Evolutionary conservation across 148 eudicot species (phyloP).

Genomic region (Silene latifolia): DNA sequence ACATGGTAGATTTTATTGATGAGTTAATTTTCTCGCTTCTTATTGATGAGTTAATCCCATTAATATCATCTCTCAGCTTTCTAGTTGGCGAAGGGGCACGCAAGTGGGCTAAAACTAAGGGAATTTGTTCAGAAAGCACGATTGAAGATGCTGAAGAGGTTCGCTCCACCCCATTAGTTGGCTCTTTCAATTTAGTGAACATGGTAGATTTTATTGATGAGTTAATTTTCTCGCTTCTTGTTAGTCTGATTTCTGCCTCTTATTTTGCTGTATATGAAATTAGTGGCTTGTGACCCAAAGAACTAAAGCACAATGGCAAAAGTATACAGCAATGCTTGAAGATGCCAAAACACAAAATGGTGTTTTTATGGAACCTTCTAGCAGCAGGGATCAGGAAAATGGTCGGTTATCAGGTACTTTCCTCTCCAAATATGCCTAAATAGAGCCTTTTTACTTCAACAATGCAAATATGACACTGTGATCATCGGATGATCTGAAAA

Average conservation of each 20-base stretch:
- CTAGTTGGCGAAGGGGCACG: constrained; percentile 92
- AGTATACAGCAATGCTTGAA: constrained; percentile 77
- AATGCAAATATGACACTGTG: not conserved
- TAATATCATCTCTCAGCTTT: constrained; percentile 49
- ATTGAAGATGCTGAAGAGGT: constrained; percentile 65
- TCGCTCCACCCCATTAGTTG: constrained; percentile 3
- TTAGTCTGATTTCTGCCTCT: constrained; percentile 2
- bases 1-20: not conserved
- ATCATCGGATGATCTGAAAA: not conserved
- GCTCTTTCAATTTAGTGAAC: not conserved
- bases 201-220: not conserved
- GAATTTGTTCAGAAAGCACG: constrained; percentile 40
- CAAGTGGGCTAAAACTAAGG: constrained; percentile 73
- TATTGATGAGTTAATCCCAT: too few relatives aligned
- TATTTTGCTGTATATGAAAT: constrained; percentile 13
- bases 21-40: not conserved
- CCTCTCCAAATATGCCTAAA: not conserved
- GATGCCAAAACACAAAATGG: constrained; percentile 40
- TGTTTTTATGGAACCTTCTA: constrained; percentile 23
- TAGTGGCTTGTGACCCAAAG: constrained; percentile 88
- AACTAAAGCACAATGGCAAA: constrained; percentile 70
- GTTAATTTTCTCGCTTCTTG: not conserved
- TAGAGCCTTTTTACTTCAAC: not conserved
- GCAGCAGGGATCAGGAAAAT: constrained; percentile 20
- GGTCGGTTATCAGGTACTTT: constrained; percentile 35